A percentile compares a stretch with the other conserved stretches of the same genome.
These are phyloP conservation scores for Ophiostoma tasmaniense DNA, from an alignment of 2,329 filamentous ascomycete genomes.

Conservation along the genomic window DNA sequence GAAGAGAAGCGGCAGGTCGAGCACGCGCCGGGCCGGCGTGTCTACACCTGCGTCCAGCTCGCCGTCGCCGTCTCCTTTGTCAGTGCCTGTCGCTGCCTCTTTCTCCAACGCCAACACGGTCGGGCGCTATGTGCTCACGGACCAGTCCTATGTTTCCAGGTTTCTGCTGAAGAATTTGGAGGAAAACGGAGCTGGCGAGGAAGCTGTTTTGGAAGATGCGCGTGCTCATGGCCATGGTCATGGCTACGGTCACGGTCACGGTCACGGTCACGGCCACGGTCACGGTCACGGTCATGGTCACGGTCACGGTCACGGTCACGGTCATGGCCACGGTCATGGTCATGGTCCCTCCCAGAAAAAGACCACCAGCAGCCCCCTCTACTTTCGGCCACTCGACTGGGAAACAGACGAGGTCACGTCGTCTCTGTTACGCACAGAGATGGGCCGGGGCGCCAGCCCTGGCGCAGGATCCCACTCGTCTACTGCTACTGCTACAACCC, in stretches of 20 bases:
- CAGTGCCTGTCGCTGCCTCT: neutral
- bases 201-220: neutral
- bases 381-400: neutral
- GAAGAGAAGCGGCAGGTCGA: neutral
- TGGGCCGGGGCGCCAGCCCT: neutral
- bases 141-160: conserved; percentile 76
- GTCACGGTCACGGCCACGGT: neutral
- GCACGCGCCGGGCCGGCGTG: neutral
- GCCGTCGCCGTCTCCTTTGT: neutral
- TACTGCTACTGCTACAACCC: neutral
- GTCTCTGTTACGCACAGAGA: conserved; percentile 18
- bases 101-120: conserved; percentile 34
- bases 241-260: neutral
- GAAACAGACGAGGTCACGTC: conserved; percentile 24
- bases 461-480: neutral
- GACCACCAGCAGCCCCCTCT: neutral
- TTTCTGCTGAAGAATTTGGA: conserved; percentile 68
- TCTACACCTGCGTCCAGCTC: neutral
- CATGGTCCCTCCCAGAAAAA: neutral
- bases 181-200: conserved; percentile 40
- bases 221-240: neutral
- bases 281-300: neutral
- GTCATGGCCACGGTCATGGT: neutral
- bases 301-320: neutral
- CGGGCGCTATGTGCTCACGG: conserved; percentile 65